These are phyloP conservation scores for Punctularia strigosozonata DNA, from an alignment of 768 basidiomycete genomes.

Conservation along the genomic window DNA sequence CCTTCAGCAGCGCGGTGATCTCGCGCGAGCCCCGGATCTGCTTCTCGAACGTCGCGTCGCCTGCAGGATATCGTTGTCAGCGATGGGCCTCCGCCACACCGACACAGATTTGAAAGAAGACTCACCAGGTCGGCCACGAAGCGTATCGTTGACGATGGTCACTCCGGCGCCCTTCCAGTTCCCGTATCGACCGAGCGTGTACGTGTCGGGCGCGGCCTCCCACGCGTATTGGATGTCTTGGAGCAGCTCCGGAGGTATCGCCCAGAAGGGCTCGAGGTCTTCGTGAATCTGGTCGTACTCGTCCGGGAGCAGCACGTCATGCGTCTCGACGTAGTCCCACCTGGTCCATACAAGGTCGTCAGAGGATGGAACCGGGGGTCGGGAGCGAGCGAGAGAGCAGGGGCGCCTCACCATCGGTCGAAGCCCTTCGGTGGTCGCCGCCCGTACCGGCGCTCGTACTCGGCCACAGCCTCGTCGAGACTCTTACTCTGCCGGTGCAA, in stretches of 20 bases:
- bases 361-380: not conserved
- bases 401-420: constrained; percentile 32
- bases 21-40: constrained; percentile 1
- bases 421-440: constrained; percentile 28
- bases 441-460: constrained; percentile 24
- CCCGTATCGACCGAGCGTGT: constrained; percentile 18
- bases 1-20: constrained; percentile 15
- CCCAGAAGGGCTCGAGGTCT: constrained; percentile 26
- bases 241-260: constrained; percentile 19
- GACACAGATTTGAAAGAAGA: too few relatives aligned
- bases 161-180: too few relatives aligned
- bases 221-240: constrained; percentile 10
- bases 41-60: not conserved
- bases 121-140: too few relatives aligned
- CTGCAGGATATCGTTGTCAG: constrained; percentile 7
- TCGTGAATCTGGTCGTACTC: constrained; percentile 34
- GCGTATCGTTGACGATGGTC: too few relatives aligned
- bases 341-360: constrained; percentile 7
- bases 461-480: constrained; percentile 23
- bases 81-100: constrained; percentile 6
- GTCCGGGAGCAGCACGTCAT: constrained; percentile 29
- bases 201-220: constrained; percentile 8
- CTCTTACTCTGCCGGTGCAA: constrained; percentile 22
- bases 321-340: constrained; percentile 29
- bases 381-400: not conserved